Conservation (phyloP, 1,139 yeast genomes). For the Suzukiozyma palmioleophila region DNA sequence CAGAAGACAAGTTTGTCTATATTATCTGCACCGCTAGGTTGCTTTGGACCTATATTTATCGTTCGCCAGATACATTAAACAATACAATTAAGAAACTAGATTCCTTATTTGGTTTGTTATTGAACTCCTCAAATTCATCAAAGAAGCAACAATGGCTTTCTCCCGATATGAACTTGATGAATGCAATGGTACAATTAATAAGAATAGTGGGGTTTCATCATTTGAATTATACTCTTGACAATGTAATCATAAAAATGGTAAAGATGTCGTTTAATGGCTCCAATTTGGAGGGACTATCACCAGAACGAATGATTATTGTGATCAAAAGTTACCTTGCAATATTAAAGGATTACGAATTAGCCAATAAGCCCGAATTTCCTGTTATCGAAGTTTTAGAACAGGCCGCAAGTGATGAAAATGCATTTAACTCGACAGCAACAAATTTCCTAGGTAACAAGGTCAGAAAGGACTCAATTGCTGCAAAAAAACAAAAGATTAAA, state of each 20-base stretch:
- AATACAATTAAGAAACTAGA: constrained; percentile 63
- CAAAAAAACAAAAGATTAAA: constrained; percentile 5
- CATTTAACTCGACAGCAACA: neutral
- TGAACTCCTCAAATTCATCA: constrained; percentile 34
- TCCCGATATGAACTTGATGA: constrained; percentile 56
- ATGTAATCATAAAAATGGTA: constrained; percentile 61
- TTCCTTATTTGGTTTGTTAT: constrained; percentile 50
- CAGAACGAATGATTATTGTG: constrained; percentile 69
- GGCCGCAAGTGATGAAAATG: constrained; percentile 5
- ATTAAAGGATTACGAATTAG: constrained; percentile 54
- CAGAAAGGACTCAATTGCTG: constrained; percentile 4
- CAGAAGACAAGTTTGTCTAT: constrained; percentile 58
- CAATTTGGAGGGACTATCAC: constrained; percentile 55
- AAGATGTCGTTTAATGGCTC: constrained; percentile 52
- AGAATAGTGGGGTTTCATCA: constrained; percentile 78
- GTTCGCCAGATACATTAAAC: constrained; percentile 85
- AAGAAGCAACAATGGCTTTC: constrained; percentile 73
- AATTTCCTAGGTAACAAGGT: neutral
- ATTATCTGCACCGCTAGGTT: constrained; percentile 68
- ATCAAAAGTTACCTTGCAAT: constrained; percentile 68
- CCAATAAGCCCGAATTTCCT: constrained; percentile 72
- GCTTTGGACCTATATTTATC: constrained; percentile 83
- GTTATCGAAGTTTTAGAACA: constrained; percentile 47
- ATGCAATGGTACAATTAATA: constrained; percentile 65
- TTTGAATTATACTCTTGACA: constrained; percentile 74